phyloP scores from a whole-genome alignment of 2,329 filamentous ascomycete species.

The Fusarium phyllophilum region DNA sequence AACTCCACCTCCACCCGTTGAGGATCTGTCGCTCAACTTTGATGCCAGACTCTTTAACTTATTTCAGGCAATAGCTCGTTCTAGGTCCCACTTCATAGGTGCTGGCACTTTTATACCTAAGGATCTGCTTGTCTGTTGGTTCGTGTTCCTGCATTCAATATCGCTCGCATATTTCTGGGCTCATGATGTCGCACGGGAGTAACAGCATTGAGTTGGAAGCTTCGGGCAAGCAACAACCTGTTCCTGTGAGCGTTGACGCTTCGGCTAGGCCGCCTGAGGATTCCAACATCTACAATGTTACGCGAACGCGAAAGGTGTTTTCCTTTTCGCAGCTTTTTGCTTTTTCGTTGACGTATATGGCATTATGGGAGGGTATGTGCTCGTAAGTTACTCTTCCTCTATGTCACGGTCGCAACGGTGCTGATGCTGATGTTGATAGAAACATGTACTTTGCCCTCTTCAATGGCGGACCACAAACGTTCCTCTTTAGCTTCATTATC shows the following conservation, averaged over 20 bases:
- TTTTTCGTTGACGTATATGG: conserved; percentile 41
- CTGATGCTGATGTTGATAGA: conserved; percentile 5
- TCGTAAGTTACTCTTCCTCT: conserved; percentile 13
- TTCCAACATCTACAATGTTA: conserved; percentile 33
- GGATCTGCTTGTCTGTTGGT: neutral
- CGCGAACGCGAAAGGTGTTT: conserved; percentile 38
- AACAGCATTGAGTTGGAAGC: conserved; percentile 34
- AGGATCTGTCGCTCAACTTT: neutral
- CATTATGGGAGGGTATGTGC: conserved; percentile 42
- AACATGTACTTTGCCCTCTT: conserved; percentile 43
- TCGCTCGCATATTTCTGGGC: neutral
- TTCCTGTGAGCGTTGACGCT: conserved; percentile 23
- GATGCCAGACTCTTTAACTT: neutral
- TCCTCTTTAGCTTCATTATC: conserved; percentile 41
- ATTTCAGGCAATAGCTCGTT: neutral
- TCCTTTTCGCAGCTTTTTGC: conserved; percentile 41
- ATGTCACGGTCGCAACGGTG: accelerated
- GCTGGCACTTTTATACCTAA: conserved; percentile 9
- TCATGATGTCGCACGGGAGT: conserved; percentile 25
- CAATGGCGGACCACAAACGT: conserved; percentile 40
- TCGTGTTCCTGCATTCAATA: conserved; percentile 5
- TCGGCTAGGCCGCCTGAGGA: conserved; percentile 15
- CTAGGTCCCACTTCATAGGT: neutral
- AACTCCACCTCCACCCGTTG: neutral
- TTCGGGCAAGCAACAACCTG: conserved; percentile 16